Evolutionary conservation across 2,329 filamentous ascomycete species (phyloP).

Genomic region (Graphilbum sp.): DNA sequence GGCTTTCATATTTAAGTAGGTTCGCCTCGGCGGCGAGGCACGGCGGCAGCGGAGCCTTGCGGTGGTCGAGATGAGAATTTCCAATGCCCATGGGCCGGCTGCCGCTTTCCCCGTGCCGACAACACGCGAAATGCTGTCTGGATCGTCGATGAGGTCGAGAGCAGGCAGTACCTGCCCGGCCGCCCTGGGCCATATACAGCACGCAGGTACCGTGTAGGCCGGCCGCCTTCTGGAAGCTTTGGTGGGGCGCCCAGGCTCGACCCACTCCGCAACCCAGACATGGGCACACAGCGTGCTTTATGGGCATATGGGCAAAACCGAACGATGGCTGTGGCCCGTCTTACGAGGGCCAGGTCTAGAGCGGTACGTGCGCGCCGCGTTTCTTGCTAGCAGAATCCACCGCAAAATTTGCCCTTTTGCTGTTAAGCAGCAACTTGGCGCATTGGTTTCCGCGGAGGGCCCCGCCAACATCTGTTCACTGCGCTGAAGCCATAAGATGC

Average conservation of each 20-base stretch:
- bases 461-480: no score
- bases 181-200: background rate
- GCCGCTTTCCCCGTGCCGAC: background rate
- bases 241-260: background rate
- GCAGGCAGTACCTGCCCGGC: background rate
- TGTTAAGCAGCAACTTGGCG: background rate
- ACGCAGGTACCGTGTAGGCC: no score
- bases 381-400: background rate
- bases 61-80: background rate
- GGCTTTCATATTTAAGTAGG: background rate
- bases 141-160: background rate
- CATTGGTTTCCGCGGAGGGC: no score
- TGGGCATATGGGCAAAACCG: slow-evolving; percentile 1
- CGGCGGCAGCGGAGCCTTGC: background rate
- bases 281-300: background rate
- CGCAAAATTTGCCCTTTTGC: background rate
- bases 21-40: background rate
- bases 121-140: background rate
- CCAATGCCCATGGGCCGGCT: background rate
- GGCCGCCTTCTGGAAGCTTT: background rate
- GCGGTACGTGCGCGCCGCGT: background rate
- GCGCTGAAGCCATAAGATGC: no score
- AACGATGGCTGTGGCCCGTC: slow-evolving; percentile 1
- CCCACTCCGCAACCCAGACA: background rate
- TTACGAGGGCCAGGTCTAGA: background rate